Percentiles rank a stretch among this genome's conserved stretches.
Conservation (phyloP, 495 filamentous ascomycete genomes). For the Tuber microsphaerosporum region DNA sequence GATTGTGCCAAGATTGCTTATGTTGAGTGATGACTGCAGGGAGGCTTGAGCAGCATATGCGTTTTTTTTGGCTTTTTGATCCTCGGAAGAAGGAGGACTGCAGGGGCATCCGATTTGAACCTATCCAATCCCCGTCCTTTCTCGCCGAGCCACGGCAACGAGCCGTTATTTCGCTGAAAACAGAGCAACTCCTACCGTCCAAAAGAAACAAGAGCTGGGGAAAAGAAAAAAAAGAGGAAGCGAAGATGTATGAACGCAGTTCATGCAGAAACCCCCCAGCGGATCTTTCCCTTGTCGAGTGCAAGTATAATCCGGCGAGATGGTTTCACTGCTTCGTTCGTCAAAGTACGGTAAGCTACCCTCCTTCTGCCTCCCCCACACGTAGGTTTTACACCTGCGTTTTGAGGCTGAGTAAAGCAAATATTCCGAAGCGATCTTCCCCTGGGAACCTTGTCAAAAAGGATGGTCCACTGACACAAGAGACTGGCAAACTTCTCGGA, state of each 20-base stretch:
- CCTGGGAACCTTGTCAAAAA: neutral
- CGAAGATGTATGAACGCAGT: neutral
- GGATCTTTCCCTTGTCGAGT: neutral
- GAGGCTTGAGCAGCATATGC: slow-evolving; percentile 1
- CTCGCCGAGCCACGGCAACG: neutral
- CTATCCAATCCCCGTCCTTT: neutral
- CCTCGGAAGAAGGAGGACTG: neutral
- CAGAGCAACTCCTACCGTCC: neutral
- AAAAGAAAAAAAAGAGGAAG: neutral
- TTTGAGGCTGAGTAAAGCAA: neutral
- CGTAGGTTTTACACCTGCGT: neutral
- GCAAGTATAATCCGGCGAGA: neutral
- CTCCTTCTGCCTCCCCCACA: neutral
- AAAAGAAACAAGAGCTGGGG: neutral
- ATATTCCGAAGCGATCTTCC: neutral
- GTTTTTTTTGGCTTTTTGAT: slow-evolving; percentile 1
- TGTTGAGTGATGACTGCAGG: slow-evolving; percentile 4
- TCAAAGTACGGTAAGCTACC: neutral
- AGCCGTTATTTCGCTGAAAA: neutral
- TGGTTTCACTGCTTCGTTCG: neutral
- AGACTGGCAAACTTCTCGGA: neutral
- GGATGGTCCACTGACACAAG: neutral
- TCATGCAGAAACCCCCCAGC: neutral
- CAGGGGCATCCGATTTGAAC: slow-evolving; percentile 1
- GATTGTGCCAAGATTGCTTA: neutral